Evolutionary conservation across 2,329 filamentous ascomycete genomes (phyloP).

Genomic region (Tolypocladium endophyticum): DNA sequence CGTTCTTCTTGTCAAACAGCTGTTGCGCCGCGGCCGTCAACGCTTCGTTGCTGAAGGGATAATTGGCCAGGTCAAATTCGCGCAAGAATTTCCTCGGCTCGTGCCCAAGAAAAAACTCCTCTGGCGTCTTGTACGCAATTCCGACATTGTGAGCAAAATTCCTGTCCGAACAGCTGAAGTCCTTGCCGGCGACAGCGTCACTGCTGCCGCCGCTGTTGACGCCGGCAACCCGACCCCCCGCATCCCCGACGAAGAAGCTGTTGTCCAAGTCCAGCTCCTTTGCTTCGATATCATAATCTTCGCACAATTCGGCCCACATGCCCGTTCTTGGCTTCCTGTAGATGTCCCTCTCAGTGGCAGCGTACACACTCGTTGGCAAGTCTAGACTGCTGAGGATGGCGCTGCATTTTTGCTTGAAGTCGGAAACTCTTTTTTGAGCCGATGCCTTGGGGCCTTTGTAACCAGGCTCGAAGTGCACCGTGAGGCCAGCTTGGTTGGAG

Average conservation of each 20-base stretch:
- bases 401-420: slow-evolving; percentile 75
- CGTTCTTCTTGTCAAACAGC: slow-evolving; percentile 49
- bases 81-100: slow-evolving; percentile 54
- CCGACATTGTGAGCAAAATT: slow-evolving; percentile 82
- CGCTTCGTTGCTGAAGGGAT: slow-evolving; percentile 29
- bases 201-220: slow-evolving; percentile 11
- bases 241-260: slow-evolving; percentile 87
- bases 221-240: slow-evolving; percentile 47
- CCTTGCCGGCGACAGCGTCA: slow-evolving; percentile 28
- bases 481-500: slow-evolving; percentile 82
- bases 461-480: slow-evolving; percentile 63
- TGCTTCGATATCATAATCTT: slow-evolving; percentile 48
- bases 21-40: slow-evolving; percentile 15
- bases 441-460: slow-evolving; percentile 47
- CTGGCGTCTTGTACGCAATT: slow-evolving; percentile 72
- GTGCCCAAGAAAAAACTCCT: slow-evolving; percentile 78
- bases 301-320: slow-evolving; percentile 65
- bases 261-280: slow-evolving; percentile 53
- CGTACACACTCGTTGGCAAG: slow-evolving; percentile 71
- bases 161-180: slow-evolving; percentile 58
- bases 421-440: slow-evolving; percentile 51
- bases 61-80: slow-evolving; percentile 58
- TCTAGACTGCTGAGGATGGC: slow-evolving; percentile 62
- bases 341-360: slow-evolving; percentile 70
- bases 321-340: slow-evolving; percentile 80